Evolutionary conservation across 176 grass and related monocot species (phyloP).

Genomic region (Rhynchospora breviuscula): DNA sequence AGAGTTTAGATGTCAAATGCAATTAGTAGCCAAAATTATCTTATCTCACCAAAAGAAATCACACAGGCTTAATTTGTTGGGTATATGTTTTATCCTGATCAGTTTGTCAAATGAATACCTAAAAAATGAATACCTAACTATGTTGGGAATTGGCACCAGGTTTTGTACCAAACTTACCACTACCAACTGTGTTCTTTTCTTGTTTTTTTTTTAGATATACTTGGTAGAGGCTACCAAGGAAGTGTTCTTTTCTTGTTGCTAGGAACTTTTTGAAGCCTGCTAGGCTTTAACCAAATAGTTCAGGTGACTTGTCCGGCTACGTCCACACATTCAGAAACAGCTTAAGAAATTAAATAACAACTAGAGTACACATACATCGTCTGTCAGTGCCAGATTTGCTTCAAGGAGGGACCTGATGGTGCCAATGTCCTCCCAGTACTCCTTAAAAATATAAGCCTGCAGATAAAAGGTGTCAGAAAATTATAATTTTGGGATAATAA

Average conservation of each 20-base stretch:
- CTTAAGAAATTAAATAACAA: background rate
- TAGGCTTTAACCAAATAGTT: background rate
- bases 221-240: too few species aligned
- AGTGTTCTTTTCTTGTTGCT: background rate
- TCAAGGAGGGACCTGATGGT: constrained; percentile 92
- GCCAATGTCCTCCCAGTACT: constrained; percentile 97
- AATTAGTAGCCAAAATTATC: background rate
- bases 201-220: too few species aligned
- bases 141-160: background rate
- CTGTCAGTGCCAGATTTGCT: constrained; percentile 81
- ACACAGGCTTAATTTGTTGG: background rate
- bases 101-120: background rate
- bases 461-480: background rate
- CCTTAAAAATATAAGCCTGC: constrained; percentile 85
- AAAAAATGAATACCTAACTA: background rate
- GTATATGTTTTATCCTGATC: background rate
- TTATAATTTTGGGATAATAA: background rate
- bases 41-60: background rate
- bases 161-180: background rate
- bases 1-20: background rate
- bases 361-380: constrained; percentile 43
- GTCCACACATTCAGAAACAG: background rate
- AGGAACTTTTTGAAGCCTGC: background rate
- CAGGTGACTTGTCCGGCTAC: too few species aligned
- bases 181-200: background rate